Evolutionary conservation across 2,329 filamentous ascomycete genomes (phyloP).

Genomic region (Hawksworthiomyces lignivorus): DNA sequence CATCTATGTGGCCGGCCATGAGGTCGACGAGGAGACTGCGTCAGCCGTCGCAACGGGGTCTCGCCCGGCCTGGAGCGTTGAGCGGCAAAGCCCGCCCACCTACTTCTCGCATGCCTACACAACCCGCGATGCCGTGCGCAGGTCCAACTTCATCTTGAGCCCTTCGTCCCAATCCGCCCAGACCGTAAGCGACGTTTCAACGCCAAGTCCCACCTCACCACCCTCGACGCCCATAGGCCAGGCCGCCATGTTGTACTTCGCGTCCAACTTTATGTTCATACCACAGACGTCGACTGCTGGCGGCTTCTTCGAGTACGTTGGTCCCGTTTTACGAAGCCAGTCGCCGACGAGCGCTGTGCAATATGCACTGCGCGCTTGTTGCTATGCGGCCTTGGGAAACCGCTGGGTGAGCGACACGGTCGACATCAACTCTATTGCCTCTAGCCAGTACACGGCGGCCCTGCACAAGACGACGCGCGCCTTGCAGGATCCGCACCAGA

Average conservation of each 20-base stretch:
- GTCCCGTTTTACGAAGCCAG: slow-evolving; percentile 41
- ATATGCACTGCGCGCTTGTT: slow-evolving; percentile 51
- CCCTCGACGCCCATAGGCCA: slow-evolving; percentile 44
- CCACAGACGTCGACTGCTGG: slow-evolving; percentile 39
- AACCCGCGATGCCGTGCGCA: too few species aligned
- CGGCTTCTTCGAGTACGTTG: slow-evolving; percentile 51
- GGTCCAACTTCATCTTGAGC: too few species aligned
- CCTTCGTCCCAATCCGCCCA: too few species aligned
- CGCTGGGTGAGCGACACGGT: slow-evolving; percentile 28
- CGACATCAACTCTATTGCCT: slow-evolving; percentile 32
- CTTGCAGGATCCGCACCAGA: slow-evolving; percentile 39
- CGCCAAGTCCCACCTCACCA: slow-evolving; percentile 11
- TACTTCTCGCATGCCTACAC: too few species aligned
- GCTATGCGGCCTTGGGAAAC: slow-evolving; percentile 49
- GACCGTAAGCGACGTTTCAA: background rate
- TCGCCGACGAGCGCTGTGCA: slow-evolving; percentile 27
- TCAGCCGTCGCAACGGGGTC: too few species aligned
- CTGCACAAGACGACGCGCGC: slow-evolving; percentile 44
- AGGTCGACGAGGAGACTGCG: too few species aligned
- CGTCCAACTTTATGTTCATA: slow-evolving; percentile 52
- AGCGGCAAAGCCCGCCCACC: too few species aligned
- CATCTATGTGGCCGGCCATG: too few species aligned
- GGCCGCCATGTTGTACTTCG: slow-evolving; percentile 50
- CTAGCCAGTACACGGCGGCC: slow-evolving; percentile 47
- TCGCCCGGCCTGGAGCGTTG: too few species aligned